A percentile compares a stretch with the other conserved stretches of the same genome.
These are phyloP conservation scores for Wickerhamiella occidentalis DNA, from an alignment of 805 yeast genomes.

Conservation along the genomic window DNA sequence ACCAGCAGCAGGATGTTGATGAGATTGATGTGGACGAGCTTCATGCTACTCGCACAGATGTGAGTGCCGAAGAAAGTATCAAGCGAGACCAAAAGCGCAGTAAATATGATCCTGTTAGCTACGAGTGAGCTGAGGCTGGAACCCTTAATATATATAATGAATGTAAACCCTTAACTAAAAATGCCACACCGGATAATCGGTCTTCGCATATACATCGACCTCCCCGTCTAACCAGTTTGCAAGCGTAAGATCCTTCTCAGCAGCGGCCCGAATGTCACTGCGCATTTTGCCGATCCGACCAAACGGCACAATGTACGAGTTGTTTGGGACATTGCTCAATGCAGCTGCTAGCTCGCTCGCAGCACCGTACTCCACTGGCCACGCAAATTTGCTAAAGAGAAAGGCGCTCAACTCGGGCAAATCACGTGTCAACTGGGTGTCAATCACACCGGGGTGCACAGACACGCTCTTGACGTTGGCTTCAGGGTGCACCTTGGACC, in stretches of 20 bases:
- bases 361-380: conserved; percentile 32
- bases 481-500: conserved; percentile 28
- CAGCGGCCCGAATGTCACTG: conserved; percentile 28
- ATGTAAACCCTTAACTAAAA: background rate
- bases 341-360: conserved; percentile 36
- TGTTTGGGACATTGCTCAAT: conserved; percentile 27
- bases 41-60: conserved; percentile 54
- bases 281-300: conserved; percentile 32
- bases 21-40: conserved; percentile 50
- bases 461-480: conserved; percentile 28
- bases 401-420: background rate
- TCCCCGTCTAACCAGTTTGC: background rate
- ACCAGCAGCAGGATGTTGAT: conserved; percentile 37
- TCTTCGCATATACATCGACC: background rate
- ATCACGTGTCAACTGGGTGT: conserved; percentile 29
- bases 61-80: conserved; percentile 56
- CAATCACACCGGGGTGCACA: conserved; percentile 34
- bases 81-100: conserved; percentile 58
- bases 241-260: conserved; percentile 24
- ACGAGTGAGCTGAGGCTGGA: conserved; percentile 29
- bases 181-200: too few species aligned
- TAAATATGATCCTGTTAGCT: conserved; percentile 66
- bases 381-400: conserved; percentile 10
- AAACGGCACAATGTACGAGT: conserved; percentile 32
- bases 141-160: too few species aligned